Base-by-base conservation (phyloP, 148 eudicot genomes). In the Bassia scoparia region DNA sequence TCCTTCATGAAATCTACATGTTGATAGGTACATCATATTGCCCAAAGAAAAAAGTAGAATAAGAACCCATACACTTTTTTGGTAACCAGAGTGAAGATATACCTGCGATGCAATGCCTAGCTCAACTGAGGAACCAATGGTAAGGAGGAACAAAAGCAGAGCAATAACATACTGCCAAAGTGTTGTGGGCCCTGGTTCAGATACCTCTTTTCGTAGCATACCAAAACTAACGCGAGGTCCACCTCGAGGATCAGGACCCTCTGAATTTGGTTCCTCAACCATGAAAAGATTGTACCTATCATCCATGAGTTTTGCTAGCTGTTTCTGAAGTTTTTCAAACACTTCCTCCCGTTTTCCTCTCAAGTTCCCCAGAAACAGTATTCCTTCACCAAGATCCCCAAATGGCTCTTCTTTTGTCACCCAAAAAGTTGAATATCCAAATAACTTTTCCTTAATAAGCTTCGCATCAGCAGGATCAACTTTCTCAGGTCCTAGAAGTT, bases 71-170 rank as follows among this genome's bases (percentile, higher is more conserved):
- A 54, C 31, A 52, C 35, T n/a, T 41, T 17, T 27, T 65, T 15
- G 68, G 41, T 43, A 61, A 53, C 21, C 30, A 61, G 31, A 69
- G n/a, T 44, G 75, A 43, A 23, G 17, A 31, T 46, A 67, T 81
- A 96, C 99, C 96, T 96, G 99, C 83, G 99, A 96, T 80, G 99
- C 99, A 74, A 96, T 92, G 71, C 99, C 99, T 55, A 96, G 85
- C 83, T 96, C 99, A 81, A 96, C 94, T 37, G 99, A 92, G 62
- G 99, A 96, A 81, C 99, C 99, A 70, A 88, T 86, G 41, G 97
- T 96, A 67, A 96, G 89, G 74, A 96, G 82, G 76, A 96, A 92
- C 79, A 96, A 78, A 81, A 96, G 70, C 61, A 96, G 68, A 58
- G 97, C 99, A 76, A 96, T 96, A 26, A 92, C 96, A 79, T 92